Base-by-base conservation (phyloP, 2,329 filamentous ascomycete genomes). In the Ustilaginoidea virens region DNA sequence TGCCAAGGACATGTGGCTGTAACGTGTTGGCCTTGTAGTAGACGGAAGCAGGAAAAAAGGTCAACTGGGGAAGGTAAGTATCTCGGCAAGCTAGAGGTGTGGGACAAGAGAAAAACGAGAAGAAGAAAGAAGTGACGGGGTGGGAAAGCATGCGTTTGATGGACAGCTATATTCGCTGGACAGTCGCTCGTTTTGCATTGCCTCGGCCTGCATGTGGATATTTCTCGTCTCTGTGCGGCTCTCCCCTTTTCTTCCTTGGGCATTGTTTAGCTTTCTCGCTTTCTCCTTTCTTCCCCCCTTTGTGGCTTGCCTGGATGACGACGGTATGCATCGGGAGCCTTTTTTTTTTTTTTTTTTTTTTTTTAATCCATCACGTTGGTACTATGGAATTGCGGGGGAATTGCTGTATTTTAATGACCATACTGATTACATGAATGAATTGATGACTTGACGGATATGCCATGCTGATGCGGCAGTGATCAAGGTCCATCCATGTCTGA, bases 341-440 rank as follows among this genome's bases (percentile, higher is more conserved):
- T 29, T 35, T 32, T 34, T 33, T 35, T 38, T 31, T 27, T 38
- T 40, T 31, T 29, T 27, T 35, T 42, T 37, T 29, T 34, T 32
- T 29, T 39, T 27, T 34, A 37, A 35, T 39, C 33, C 38, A 37
- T 39, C 31, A 19, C 19, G 15, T 23, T 20, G 7, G 19, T 7
- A 7, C 19, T 11, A 7, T 20, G 19, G 19, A 11, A 20, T 7
- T 20, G 19, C 19, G 11, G 19, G 19, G 19, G 11, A n/a, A n/a
- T n/a, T n/a, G n/a, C 11, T 20, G 19, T 20, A 20, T 20, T 20
- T 20, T 7, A 20, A 20, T 11, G 7, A 20, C 7, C 8, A 24
- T 39, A 53, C 51, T 46, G 48, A 47, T 23, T 33, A 25, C 19
- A 33, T 27, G 31, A 33, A 55, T 51, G 51, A 55, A 53, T 41